phyloP scores from a whole-genome alignment of 2,329 filamentous ascomycete genomes.

The Coniochaeta ligniaria region DNA sequence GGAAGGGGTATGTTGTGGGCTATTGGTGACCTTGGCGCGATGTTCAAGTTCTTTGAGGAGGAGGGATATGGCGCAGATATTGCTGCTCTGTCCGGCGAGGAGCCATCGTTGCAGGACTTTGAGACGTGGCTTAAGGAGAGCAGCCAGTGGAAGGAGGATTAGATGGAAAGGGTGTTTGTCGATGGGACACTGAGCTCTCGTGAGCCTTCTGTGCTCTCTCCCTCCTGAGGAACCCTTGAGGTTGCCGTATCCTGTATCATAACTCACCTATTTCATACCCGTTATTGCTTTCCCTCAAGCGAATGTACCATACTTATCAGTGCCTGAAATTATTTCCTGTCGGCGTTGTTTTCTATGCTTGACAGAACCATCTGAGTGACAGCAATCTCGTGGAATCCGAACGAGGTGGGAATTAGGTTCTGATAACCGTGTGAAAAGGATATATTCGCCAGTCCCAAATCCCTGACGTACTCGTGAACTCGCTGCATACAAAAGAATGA shows the following conservation, averaged over 20 bases:
- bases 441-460: too few species aligned
- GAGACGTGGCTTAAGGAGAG: slow-evolving; percentile 29
- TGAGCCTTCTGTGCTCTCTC: background rate
- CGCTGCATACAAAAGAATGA: too few species aligned
- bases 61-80: slow-evolving; percentile 33
- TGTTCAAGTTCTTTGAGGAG: slow-evolving; percentile 29
- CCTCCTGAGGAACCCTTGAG: background rate
- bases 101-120: slow-evolving; percentile 24
- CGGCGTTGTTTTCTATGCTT: background rate
- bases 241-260: background rate
- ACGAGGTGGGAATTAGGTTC: background rate
- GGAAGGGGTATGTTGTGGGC: slow-evolving; percentile 20
- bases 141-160: slow-evolving; percentile 17
- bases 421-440: background rate
- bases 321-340: background rate
- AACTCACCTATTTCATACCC: background rate
- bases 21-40: slow-evolving; percentile 21
- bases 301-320: background rate
- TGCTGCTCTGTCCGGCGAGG: slow-evolving; percentile 16
- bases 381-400: background rate
- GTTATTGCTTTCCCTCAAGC: background rate
- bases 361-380: background rate
- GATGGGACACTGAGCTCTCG: background rate
- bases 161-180: background rate
- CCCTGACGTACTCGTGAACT: too few species aligned